Base-by-base conservation (phyloP, 176 grass and related monocot species). In the Tillandsia leiboldiana region DNA sequence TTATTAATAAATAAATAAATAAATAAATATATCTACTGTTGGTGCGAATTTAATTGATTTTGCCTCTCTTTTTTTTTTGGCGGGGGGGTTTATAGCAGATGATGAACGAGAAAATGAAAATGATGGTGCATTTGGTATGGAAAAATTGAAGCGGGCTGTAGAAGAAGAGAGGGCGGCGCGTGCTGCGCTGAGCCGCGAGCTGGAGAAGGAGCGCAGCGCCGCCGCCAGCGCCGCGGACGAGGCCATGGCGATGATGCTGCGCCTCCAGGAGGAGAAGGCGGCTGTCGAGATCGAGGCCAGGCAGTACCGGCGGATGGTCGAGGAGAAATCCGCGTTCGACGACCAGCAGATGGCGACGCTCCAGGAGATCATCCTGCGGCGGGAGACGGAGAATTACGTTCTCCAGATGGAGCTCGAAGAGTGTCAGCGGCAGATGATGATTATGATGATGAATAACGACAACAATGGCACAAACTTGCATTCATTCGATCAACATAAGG, bases 241-340 rank as follows among this genome's bases (percentile, higher is more conserved):
- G 83, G 95, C 95, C 50, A 99, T 99, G 95, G 77, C 84, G 8
- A 99, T 99, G 95, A 99, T 99, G 81, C 65, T 90, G 66, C 84
- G 95, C 26, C 87, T 94, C 61, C 95, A 94, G 75, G 84, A 94
- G 82, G 95, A 94, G 49, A 99, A 99, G 70, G 86, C 90, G 0
- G 82, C 80, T 12, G 69, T 93, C 2, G 87, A 88, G 77, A 86
- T 99, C 14, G 90, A 99, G 82, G 51, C 59, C 2, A 83, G 90
- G 3, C 95, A 94, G 72, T 88, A 82, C 72, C 77, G 75, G 15
- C 80, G 87, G 52, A 82, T 84, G 65, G 77, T 77, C 0, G 87
- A 90, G 67, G 90, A 99, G 58, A 91, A 88, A 13, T 78, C 81
- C 63, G 70, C 85, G 26, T 90, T 84, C 70, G 86, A 99, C 78